Base-by-base conservation (phyloP, 2,329 filamentous ascomycete species). In the Ophiostoma sp. region DNA sequence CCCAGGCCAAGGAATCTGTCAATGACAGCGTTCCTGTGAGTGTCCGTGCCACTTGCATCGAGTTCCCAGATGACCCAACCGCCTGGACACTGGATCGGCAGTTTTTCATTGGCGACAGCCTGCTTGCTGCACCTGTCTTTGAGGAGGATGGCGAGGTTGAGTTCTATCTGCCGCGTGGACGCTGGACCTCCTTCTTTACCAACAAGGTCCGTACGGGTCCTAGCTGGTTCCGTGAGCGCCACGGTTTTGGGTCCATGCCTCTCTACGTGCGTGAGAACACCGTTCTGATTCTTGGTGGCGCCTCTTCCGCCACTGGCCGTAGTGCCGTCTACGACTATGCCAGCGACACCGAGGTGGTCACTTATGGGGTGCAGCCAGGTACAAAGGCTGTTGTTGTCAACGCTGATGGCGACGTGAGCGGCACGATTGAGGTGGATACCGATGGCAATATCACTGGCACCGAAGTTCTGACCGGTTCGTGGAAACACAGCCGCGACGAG, bases 1-100 rank as follows among this genome's bases (percentile, higher is more conserved):
- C 39, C 12, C 63, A 66, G 11, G 39, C 39, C 6, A 19, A 48
- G n/a, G 11, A 17, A 22, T 45, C 39, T 22, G 39, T 66, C 25
- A 39, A 39, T 0, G 63, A 12, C 39, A 22, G 63, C 25, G 8
- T 66, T 1, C 79, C 79, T 25, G 73, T 80, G 22, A 85, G 87
- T 77, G 87, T 93, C 76, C 82, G 91, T 50, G 87, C 91, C 25
- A 86, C 91, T 79, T 89, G 90, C 73, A 83, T 93, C 42, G 91
- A 93, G 80, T 93, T 93, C 77, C 91, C 90, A 1, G 85, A 89
- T 1, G 92, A 94, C 77, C 86, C 87, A n/a, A 92, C 89, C 4
- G 83, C 87, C 0, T 93, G 91, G 87, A 85, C 84, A 70, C 84
- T 92, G 63, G 91, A 94, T 80, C 87, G 89, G 42, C 89, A 93